Percentiles rank a stretch among this genome's conserved stretches.
Evolutionary conservation across 352 stramenopile genomes (phyloP).

Genomic region (Pythium chondricola): DNA sequence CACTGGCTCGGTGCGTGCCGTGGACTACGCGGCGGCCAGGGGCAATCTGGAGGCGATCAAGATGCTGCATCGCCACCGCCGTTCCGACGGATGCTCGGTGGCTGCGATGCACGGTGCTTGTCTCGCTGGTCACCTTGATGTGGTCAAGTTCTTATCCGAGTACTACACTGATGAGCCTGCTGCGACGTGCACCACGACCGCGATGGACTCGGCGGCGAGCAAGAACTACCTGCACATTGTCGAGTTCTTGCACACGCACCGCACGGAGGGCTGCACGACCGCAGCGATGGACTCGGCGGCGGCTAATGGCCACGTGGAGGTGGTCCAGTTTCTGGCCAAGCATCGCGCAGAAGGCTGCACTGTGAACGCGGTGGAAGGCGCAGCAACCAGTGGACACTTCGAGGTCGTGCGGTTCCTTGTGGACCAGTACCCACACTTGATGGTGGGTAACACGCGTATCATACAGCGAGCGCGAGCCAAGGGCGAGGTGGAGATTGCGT

Average conservation of each 20-base stretch:
- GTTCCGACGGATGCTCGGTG: background rate
- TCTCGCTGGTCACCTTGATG: constrained; percentile 10
- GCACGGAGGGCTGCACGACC: constrained; percentile 22
- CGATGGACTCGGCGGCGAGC: constrained; percentile 28
- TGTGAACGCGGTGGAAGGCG: constrained; percentile 13
- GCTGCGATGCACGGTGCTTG: constrained; percentile 9
- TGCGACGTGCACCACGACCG: constrained; percentile 22
- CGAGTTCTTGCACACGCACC: constrained; percentile 25
- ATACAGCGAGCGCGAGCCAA: constrained; percentile 5
- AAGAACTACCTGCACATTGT: constrained; percentile 22
- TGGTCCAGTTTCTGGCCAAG: constrained; percentile 6
- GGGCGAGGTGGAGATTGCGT: constrained; percentile 12
- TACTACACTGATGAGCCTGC: constrained; percentile 18
- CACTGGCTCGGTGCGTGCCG: constrained; percentile 1
- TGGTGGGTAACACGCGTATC: background rate
- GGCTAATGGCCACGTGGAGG: constrained; percentile 7
- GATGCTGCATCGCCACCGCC: constrained; percentile 5
- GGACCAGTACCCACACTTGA: constrained; percentile 20
- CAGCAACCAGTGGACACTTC: constrained; percentile 27
- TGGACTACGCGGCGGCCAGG: constrained; percentile 24
- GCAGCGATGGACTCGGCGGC: constrained; percentile 27
- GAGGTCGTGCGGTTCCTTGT: constrained; percentile 32
- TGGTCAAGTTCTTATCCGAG: constrained; percentile 17
- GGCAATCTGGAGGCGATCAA: constrained; percentile 26
- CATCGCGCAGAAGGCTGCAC: constrained; percentile 13